phyloP scores from a whole-genome alignment of 176 grass and related monocot species.

The Musa schizocarpa region DNA sequence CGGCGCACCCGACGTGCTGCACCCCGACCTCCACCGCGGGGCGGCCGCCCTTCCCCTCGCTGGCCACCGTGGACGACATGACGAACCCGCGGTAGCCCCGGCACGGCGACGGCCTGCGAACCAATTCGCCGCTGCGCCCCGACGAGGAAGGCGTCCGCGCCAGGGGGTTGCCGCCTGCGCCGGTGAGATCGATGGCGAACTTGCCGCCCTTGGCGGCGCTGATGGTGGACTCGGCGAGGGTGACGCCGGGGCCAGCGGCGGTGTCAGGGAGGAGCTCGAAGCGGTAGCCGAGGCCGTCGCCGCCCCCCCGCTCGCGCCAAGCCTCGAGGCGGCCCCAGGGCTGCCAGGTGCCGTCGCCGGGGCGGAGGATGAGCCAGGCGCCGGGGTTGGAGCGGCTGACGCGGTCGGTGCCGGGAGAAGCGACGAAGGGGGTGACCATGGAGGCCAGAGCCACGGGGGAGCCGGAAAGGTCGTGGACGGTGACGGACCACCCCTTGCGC shows the following conservation, averaged over 20 bases:
- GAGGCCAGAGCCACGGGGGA: conserved; percentile 86
- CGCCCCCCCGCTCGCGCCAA: conserved; percentile 76
- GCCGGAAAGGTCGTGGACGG: conserved; percentile 86
- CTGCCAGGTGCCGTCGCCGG: conserved; percentile 61
- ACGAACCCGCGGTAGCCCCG: conserved; percentile 74
- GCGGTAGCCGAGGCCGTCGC: conserved; percentile 79
- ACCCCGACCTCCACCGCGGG: conserved; percentile 68
- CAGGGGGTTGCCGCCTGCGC: conserved; percentile 26
- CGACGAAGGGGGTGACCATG: conserved; percentile 89
- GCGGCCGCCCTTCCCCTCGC: conserved; percentile 46
- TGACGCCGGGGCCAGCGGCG: conserved; percentile 36
- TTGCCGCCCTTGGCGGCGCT: conserved; percentile 63
- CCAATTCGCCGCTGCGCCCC: conserved; percentile 66
- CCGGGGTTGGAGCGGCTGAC: conserved; percentile 87
- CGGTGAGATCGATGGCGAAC: conserved; percentile 78
- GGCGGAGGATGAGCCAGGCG: conserved; percentile 84
- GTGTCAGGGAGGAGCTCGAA: conserved; percentile 63
- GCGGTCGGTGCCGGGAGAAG: conserved; percentile 62
- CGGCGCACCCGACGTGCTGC: conserved; percentile 60
- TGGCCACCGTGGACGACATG: conserved; percentile 53
- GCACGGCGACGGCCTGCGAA: conserved; percentile 38
- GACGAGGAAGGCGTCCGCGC: conserved; percentile 51
- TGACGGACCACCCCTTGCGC: conserved; percentile 90
- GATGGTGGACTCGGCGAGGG: conserved; percentile 48
- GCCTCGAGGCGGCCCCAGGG: conserved; percentile 85